Conservation (phyloP, 306 rosid species). For the Cicer pinnatifidum region DNA sequence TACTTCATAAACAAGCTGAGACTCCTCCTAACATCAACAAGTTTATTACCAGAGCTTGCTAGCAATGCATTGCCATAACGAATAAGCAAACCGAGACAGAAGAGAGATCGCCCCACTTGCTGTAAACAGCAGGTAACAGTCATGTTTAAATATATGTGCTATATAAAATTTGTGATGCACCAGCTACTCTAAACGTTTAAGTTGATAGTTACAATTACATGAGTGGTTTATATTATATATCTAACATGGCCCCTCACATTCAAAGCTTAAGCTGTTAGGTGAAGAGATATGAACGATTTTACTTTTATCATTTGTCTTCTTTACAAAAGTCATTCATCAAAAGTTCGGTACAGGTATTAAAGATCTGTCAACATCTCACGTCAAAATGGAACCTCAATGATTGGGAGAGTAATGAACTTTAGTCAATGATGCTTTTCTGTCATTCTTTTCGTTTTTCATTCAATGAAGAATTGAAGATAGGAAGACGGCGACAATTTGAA, state of each 20-base stretch:
- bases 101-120: constrained; percentile 90
- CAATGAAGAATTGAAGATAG: constrained; percentile 12
- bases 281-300: background rate
- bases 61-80: constrained; percentile 84
- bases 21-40: constrained; percentile 60
- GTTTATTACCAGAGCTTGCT: constrained; percentile 56
- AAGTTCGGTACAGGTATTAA: constrained; percentile 17
- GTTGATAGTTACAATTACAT: background rate
- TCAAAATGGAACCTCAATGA: constrained; percentile 9
- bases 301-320: background rate
- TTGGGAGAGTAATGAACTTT: constrained; percentile 1
- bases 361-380: background rate
- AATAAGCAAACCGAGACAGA: constrained; percentile 88
- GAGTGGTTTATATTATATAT: constrained; percentile 19
- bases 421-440: background rate
- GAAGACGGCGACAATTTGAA: background rate
- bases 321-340: background rate
- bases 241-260: constrained; percentile 3
- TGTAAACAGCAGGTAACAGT: constrained; percentile 53
- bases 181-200: background rate
- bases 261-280: constrained; percentile 1
- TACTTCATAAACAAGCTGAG: constrained; percentile 71
- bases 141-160: constrained; percentile 30
- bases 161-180: constrained; percentile 18
- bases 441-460: background rate